Conservation (phyloP, 2,329 filamentous ascomycete genomes). For the Penicillium sp. region DNA sequence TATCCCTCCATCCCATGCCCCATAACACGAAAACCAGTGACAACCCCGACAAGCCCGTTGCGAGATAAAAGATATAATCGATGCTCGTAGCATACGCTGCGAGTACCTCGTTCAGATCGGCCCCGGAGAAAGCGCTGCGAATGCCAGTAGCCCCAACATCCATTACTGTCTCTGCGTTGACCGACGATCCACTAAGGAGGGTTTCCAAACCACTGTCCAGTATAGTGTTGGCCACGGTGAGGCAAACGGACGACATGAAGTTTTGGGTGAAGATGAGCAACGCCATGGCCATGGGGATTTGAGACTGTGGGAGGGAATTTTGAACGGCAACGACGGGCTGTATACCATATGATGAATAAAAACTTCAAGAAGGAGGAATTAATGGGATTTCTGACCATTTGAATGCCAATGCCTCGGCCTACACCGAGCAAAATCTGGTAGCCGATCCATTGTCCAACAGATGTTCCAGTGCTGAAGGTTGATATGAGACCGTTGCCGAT, state of each 20-base stretch:
- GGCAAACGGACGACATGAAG: slow-evolving; percentile 27
- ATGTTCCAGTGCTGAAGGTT: slow-evolving; percentile 23
- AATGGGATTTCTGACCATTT: slow-evolving; percentile 16
- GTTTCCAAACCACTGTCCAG: slow-evolving; percentile 24
- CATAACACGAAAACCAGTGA: no score
- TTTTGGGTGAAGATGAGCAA: slow-evolving; percentile 32
- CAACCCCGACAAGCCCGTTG: no score
- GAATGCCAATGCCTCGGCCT: slow-evolving; percentile 23
- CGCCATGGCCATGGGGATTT: slow-evolving; percentile 26
- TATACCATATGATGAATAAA: background rate
- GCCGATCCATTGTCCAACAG: slow-evolving; percentile 24
- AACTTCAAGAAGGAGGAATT: background rate
- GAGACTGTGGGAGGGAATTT: slow-evolving; percentile 20
- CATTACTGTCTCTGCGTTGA: slow-evolving; percentile 21
- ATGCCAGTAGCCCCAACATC: slow-evolving; percentile 23
- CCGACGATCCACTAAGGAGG: slow-evolving; percentile 17
- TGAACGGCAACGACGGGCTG: slow-evolving; percentile 22
- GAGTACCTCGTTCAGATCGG: no score
- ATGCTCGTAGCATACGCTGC: no score
- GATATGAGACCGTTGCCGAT: slow-evolving; percentile 26
- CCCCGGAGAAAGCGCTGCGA: slow-evolving; percentile 10
- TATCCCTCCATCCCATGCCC: no score
- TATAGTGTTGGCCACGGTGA: slow-evolving; percentile 27
- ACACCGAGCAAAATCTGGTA: slow-evolving; percentile 28
- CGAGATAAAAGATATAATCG: no score